Conservation (phyloP, 2,329 filamentous ascomycete genomes). For the Xylariales sp. region DNA sequence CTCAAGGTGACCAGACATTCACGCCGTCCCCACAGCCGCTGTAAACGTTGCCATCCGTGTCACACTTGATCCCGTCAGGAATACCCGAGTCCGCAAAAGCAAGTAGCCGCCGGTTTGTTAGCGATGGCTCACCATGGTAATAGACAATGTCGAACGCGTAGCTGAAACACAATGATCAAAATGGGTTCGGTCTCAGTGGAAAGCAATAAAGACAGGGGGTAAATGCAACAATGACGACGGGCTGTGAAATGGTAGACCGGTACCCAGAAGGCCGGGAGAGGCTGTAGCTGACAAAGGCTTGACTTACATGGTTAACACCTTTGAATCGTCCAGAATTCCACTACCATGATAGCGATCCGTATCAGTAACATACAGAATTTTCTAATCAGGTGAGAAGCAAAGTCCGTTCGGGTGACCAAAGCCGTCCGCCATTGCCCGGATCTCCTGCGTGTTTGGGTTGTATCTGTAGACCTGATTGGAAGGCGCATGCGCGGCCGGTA, state of each 20-base stretch:
- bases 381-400: slow-evolving; percentile 40
- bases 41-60: slow-evolving; percentile 43
- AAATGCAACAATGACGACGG: too few relatives aligned
- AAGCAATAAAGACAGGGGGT: too few relatives aligned
- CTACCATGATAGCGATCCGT: slow-evolving; percentile 27
- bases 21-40: slow-evolving; percentile 44
- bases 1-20: slow-evolving; percentile 41
- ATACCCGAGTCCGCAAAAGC: slow-evolving; percentile 42
- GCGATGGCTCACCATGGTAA: slow-evolving; percentile 27
- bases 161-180: slow-evolving; percentile 13
- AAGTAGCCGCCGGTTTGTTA: slow-evolving; percentile 45
- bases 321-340: slow-evolving; percentile 21
- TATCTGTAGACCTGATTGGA: slow-evolving; percentile 46
- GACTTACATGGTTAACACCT: slow-evolving; percentile 21
- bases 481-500: slow-evolving; percentile 37
- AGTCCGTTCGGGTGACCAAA: slow-evolving; percentile 43
- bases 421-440: slow-evolving; percentile 41
- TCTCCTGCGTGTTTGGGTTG: slow-evolving; percentile 29
- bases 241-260: too few relatives aligned
- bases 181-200: too few relatives aligned
- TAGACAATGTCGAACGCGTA: slow-evolving; percentile 29
- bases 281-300: not conserved
- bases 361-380: slow-evolving; percentile 40
- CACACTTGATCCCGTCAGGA: slow-evolving; percentile 44
- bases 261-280: too few relatives aligned